Evolutionary conservation across 371 early-diverging fungal species (phyloP).

Genomic region (Sporodiniella umbellata): DNA sequence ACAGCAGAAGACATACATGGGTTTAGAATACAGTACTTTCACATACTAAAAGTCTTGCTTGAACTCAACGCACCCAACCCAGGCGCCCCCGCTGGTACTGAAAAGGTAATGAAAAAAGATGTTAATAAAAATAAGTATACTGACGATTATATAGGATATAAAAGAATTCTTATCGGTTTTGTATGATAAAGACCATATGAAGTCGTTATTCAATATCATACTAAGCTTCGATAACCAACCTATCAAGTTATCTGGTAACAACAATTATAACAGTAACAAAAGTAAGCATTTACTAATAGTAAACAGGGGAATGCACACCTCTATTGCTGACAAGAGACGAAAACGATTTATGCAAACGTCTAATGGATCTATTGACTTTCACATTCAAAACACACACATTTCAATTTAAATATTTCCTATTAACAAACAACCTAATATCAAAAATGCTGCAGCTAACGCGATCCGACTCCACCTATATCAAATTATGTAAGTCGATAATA

Average conservation of each 20-base stretch:
- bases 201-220: neutral
- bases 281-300: neutral
- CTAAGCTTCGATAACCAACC: neutral
- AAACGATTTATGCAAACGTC: neutral
- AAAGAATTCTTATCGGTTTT: neutral
- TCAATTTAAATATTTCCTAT: constrained; percentile 74
- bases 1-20: constrained; percentile 57
- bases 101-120: too few species aligned
- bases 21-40: constrained; percentile 67
- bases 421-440: constrained; percentile 55
- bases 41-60: constrained; percentile 68
- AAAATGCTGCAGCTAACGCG: constrained; percentile 65
- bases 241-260: neutral
- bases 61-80: constrained; percentile 52
- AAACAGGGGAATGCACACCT: neutral
- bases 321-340: neutral
- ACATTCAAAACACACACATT: constrained; percentile 53
- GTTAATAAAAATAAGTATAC: too few species aligned
- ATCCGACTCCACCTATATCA: constrained; percentile 66
- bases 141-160: neutral
- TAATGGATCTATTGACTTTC: neutral
- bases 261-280: neutral
- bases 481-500: constrained; percentile 50
- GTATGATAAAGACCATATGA: neutral
- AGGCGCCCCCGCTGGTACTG: neutral